Percentiles rank a stretch among this genome's conserved stretches.
These are phyloP conservation scores for Thozetella sp. DNA, from an alignment of 495 filamentous ascomycete genomes.

Conservation along the genomic window DNA sequence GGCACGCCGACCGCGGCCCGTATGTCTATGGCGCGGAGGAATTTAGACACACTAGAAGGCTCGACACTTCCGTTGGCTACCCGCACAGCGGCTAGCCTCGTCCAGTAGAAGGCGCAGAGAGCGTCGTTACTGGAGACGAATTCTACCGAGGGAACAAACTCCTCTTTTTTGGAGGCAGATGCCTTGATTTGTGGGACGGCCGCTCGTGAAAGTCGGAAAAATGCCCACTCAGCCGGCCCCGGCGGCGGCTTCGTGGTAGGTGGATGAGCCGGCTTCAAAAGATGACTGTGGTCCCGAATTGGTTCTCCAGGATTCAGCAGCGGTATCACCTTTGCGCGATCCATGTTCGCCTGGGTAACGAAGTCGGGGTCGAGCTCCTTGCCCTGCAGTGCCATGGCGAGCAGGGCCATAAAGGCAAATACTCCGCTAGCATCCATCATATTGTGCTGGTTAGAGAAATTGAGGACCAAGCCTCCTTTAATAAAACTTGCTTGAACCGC, in stretches of 20 bases:
- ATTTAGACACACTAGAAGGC: slow-evolving; percentile 20
- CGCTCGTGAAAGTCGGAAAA: slow-evolving; percentile 20
- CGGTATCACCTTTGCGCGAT: slow-evolving; percentile 29
- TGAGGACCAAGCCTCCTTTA: slow-evolving; percentile 20
- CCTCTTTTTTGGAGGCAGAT: slow-evolving; percentile 61
- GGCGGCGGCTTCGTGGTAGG: slow-evolving; percentile 6
- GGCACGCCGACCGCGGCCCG: slow-evolving; percentile 32
- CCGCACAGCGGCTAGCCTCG: slow-evolving; percentile 26
- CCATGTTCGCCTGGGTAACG: slow-evolving; percentile 29
- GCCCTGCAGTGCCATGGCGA: slow-evolving; percentile 29
- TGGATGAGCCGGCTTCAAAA: slow-evolving; percentile 11
- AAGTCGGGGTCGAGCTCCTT: slow-evolving; percentile 16
- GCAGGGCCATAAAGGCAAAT: slow-evolving; percentile 30
- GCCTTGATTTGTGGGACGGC: slow-evolving; percentile 57
- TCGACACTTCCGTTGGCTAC: slow-evolving; percentile 6
- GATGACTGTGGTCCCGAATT: slow-evolving; percentile 31
- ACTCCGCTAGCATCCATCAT: slow-evolving; percentile 39
- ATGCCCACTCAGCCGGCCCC: slow-evolving; percentile 14
- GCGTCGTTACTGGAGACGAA: slow-evolving; percentile 27
- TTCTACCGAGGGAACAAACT: slow-evolving; percentile 56
- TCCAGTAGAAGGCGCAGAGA: slow-evolving; percentile 31
- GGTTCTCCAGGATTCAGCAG: slow-evolving; percentile 27
- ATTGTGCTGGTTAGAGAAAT: slow-evolving; percentile 40
- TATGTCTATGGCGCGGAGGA: slow-evolving; percentile 38
- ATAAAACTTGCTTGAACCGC: slow-evolving; percentile 36